Evolutionary conservation across 768 basidiomycete genomes (phyloP).

Genomic region (Flagelloscypha sp.): DNA sequence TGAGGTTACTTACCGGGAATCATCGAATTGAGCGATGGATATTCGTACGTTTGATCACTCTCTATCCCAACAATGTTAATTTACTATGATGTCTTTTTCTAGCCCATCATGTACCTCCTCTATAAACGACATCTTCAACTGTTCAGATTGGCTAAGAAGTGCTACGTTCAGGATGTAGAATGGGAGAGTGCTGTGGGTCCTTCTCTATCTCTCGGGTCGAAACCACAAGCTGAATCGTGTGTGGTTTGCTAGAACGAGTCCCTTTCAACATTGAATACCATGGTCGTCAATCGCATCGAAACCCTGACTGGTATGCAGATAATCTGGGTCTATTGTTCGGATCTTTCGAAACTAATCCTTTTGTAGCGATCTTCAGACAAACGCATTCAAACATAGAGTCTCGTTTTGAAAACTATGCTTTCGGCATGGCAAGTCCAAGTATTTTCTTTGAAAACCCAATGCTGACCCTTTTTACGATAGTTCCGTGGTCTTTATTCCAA

Average conservation of each 20-base stretch:
- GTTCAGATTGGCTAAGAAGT: constrained; percentile 23
- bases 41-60: background rate
- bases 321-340: too few relatives aligned
- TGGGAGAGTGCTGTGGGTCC: too few relatives aligned
- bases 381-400: constrained; percentile 24
- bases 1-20: constrained; percentile 14
- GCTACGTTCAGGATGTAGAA: too few relatives aligned
- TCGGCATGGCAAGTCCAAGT: constrained; percentile 26
- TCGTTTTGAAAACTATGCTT: constrained; percentile 28
- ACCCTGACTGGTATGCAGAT: constrained; percentile 29
- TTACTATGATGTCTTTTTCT: constrained; percentile 25
- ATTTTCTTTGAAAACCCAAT: too few relatives aligned
- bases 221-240: constrained; percentile 26
- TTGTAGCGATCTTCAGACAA: constrained; percentile 27
- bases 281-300: constrained; percentile 24
- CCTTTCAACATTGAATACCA: constrained; percentile 20
- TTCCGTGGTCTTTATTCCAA: too few relatives aligned
- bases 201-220: too few relatives aligned
- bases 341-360: too few relatives aligned
- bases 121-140: constrained; percentile 24
- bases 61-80: too few relatives aligned
- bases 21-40: constrained; percentile 14
- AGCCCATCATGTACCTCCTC: constrained; percentile 27
- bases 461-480: too few relatives aligned
- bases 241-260: constrained; percentile 24